Evolutionary conservation across 495 filamentous ascomycete genomes (phyloP).

Genomic region (Neurospora tetrasperma): DNA sequence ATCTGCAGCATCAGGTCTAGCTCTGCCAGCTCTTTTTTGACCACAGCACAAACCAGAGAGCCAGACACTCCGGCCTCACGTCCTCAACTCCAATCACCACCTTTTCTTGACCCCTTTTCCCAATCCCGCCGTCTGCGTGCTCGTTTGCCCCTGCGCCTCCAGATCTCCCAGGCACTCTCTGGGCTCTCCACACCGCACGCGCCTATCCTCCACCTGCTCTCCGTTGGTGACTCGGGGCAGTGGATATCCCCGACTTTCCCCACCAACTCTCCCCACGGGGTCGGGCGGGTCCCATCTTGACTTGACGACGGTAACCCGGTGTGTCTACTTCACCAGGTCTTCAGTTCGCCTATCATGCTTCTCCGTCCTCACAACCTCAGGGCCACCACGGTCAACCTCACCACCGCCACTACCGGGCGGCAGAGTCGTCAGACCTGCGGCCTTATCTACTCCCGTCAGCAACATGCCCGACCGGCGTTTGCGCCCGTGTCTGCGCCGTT

Average conservation of each 20-base stretch:
- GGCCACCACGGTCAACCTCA: not conserved
- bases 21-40: conserved; percentile 19
- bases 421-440: conserved; percentile 20
- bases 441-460: conserved; percentile 12
- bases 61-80: not conserved
- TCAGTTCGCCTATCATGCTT: conserved; percentile 6
- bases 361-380: conserved; percentile 13
- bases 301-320: not conserved
- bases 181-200: not conserved
- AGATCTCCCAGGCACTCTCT: not conserved
- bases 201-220: not conserved
- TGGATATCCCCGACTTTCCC: not conserved
- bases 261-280: not conserved
- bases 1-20: conserved; percentile 15
- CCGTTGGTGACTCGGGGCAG: not conserved
- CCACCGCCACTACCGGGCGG: not conserved
- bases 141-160: not conserved
- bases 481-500: conserved; percentile 1
- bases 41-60: conserved; percentile 6
- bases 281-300: not conserved
- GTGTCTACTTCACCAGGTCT: not conserved
- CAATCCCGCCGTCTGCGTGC: not conserved
- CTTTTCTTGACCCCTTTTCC: not conserved
- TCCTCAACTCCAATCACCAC: not conserved
- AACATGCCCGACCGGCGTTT: not conserved